phyloP scores from a whole-genome alignment of 108 stramenopile genomes.

The Nitzschia palea region DNA sequence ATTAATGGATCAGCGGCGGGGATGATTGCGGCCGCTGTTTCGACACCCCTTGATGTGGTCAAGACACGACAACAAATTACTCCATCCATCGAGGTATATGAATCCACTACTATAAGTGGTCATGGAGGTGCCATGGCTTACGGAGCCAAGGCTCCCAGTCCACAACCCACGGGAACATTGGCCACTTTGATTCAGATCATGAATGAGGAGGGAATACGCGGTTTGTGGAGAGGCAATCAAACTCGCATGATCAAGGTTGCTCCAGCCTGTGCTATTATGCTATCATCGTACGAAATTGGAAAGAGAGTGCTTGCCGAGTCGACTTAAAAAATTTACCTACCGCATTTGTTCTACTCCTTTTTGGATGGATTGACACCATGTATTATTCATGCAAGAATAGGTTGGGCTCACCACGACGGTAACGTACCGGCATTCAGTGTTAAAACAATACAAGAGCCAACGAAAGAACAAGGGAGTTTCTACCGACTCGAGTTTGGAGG shows the following conservation, averaged over 20 bases:
- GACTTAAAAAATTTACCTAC: too few relatives aligned
- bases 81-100: background rate
- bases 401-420: too few relatives aligned
- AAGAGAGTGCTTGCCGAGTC: slow-evolving; percentile 54
- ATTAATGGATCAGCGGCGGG: slow-evolving; percentile 81
- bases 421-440: too few relatives aligned
- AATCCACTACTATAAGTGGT: slow-evolving; percentile 10
- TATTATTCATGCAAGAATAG: too few relatives aligned
- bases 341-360: too few relatives aligned
- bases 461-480: too few relatives aligned
- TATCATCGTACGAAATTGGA: slow-evolving; percentile 87
- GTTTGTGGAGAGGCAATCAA: slow-evolving; percentile 84
- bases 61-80: slow-evolving; percentile 87
- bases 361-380: too few relatives aligned
- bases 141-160: background rate
- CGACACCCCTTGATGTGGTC: slow-evolving; percentile 95
- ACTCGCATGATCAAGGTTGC: slow-evolving; percentile 89
- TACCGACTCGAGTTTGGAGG: too few relatives aligned
- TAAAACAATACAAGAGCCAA: too few relatives aligned
- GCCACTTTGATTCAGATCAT: slow-evolving; percentile 32
- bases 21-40: slow-evolving; percentile 78
- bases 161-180: background rate
- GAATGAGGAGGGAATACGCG: slow-evolving; percentile 52
- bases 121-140: slow-evolving; percentile 15
- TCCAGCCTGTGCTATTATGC: slow-evolving; percentile 97